Base-by-base conservation (phyloP, 2,329 filamentous ascomycete genomes). In the Cryphonectria japonica region DNA sequence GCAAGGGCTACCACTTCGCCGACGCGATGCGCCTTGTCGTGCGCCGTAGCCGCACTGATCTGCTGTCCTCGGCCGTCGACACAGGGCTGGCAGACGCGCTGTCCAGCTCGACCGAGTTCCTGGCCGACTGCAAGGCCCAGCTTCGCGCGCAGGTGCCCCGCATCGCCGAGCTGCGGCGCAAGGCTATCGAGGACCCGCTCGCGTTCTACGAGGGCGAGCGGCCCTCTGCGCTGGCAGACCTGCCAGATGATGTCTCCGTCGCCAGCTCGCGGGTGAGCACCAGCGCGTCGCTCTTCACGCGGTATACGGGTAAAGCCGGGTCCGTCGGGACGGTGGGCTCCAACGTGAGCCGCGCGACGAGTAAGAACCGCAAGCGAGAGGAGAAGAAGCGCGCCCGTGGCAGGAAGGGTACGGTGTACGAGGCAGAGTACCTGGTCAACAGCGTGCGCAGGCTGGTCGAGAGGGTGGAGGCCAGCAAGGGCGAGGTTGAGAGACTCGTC, bases 401-500 rank as follows among this genome's bases (percentile, higher is more conserved):
- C 34, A 95, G 97, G 80, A 98, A 98, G 84, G 96, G 96, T 14
- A 97, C 93, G 22, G 93, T 99, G 6, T 99, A 99, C 80, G 96
- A 99, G 80, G 95, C 98, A 78, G 96, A 98, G 81, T 99, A 99
- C 80, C 88, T 99, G 6, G 91, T 97, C 71, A 96, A 95, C 79
- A 95, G 92, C 75, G 90, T 98, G 50, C 88, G 91, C 16, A 86
- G 96, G 34, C 85, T 99, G 46, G 88, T 97, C 19, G 94, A 97
- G 79, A 87, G 95, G 50, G 89, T 97, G 32, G 94, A 95, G 79
- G 85, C 85, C 32, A 87, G 91, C 2, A 87, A 90, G 66, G 86
- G 88, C 0, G 96, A 99, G 79, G 88, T 93, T 0, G 87, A 89
- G 77, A 83, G 90, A 22, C 85, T 98, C 9, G 87, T 97, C 0